These are phyloP conservation scores for Stentor coeruleus DNA, from an alignment of 73 alveolate genomes.

Conservation along the genomic window DNA sequence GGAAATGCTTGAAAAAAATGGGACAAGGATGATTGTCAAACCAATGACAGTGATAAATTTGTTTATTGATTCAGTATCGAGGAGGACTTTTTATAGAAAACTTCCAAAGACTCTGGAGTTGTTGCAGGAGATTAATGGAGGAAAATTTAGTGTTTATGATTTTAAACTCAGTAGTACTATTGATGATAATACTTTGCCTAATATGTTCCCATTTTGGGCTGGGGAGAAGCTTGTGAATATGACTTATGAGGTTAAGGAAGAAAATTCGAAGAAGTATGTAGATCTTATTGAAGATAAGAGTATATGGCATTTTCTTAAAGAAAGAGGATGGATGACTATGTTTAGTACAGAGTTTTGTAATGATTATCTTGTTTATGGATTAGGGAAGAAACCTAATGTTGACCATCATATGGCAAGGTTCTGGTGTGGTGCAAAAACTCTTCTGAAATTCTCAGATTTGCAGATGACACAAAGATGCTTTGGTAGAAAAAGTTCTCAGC, in stretches of 20 bases:
- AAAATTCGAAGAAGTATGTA: not conserved
- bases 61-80: constrained; percentile 1
- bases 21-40: too few relatives aligned
- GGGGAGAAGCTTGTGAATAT: not conserved
- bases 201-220: constrained; percentile 3
- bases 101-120: not conserved
- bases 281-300: not conserved
- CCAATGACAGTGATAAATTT: not conserved
- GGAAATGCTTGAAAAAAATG: not conserved
- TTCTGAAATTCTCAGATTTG: not conserved
- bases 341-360: constrained; percentile 2
- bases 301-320: not conserved
- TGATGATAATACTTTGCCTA: not conserved
- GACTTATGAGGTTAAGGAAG: not conserved
- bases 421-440: not conserved
- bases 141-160: constrained; percentile 5
- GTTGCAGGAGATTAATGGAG: not conserved
- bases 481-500: not conserved
- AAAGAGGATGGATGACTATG: constrained; percentile 17
- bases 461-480: not conserved
- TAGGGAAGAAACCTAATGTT: constrained; percentile 17
- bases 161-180: not conserved
- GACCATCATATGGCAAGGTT: not conserved
- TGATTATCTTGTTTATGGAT: not conserved
- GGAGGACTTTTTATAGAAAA: constrained; percentile 1